phyloP scores from a whole-genome alignment of 352 stramenopile species.

The Chrysophaeum taylorii region DNA sequence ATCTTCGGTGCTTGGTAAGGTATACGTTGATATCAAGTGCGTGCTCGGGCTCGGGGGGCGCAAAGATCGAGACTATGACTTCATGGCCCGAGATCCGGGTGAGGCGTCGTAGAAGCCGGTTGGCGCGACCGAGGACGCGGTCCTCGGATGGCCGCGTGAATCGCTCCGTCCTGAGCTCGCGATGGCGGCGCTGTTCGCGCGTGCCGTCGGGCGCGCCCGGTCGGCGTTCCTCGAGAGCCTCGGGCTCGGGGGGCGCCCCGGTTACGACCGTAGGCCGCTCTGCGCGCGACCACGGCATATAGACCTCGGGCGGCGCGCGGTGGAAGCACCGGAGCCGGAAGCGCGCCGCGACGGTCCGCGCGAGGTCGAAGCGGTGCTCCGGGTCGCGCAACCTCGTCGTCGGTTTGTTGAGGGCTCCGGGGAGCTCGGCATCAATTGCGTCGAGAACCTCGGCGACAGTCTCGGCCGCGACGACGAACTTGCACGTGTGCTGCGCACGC shows the following conservation, averaged over 20 bases:
- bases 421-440: background rate
- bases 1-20: background rate
- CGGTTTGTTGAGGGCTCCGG: background rate
- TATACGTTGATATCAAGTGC: constrained; percentile 9
- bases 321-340: background rate
- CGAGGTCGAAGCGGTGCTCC: constrained; percentile 2
- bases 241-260: background rate
- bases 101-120: background rate
- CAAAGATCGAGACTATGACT: background rate
- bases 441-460: constrained; percentile 9
- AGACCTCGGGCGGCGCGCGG: background rate
- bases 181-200: background rate
- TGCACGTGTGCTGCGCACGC: constrained; percentile 6
- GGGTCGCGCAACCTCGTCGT: background rate
- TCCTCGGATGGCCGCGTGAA: background rate
- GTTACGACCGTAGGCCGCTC: background rate
- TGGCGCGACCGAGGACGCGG: background rate
- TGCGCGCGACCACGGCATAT: background rate
- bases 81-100: background rate
- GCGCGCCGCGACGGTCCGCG: background rate
- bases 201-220: background rate
- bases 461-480: constrained; percentile 1
- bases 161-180: background rate
- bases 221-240: background rate
- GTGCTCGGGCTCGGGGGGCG: background rate